These are phyloP conservation scores for Flaveria brownii DNA, from an alignment of 129 eudicot genomes.

Conservation along the genomic window DNA sequence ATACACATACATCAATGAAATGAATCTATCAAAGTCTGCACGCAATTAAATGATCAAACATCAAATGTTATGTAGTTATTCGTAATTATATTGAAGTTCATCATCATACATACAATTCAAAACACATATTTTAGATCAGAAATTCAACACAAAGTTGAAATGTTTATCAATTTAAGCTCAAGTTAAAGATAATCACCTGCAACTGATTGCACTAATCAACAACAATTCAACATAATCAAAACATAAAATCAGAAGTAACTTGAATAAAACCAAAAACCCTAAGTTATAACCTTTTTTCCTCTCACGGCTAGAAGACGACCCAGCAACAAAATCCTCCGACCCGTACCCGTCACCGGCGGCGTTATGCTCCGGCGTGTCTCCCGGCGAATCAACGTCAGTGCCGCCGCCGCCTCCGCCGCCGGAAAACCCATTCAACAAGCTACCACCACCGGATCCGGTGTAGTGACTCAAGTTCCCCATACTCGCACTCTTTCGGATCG, in stretches of 20 bases:
- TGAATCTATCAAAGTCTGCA: neutral
- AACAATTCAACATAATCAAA: neutral
- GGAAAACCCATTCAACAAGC: constrained; percentile 48
- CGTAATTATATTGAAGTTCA: neutral
- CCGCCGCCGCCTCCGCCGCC: constrained; percentile 34
- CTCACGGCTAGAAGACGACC: constrained; percentile 78
- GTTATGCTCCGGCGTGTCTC: constrained; percentile 53
- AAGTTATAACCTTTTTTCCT: constrained; percentile 73
- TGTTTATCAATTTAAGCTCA: constrained; percentile 6
- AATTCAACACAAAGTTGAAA: neutral
- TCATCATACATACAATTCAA: neutral
- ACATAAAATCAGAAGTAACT: constrained; percentile 10
- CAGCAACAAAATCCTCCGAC: constrained; percentile 90
- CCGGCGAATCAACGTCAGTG: constrained; percentile 47
- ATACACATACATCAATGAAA: neutral
- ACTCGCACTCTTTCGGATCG: constrained; percentile 93
- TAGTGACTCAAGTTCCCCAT: constrained; percentile 91
- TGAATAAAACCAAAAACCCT: neutral
- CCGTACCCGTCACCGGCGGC: constrained; percentile 75
- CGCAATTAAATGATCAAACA: neutral
- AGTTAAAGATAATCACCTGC: neutral
- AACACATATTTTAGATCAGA: constrained; percentile 1
- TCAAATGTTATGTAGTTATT: neutral
- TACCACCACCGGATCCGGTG: constrained; percentile 39
- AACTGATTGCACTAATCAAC: neutral